Evolutionary conservation across 169 alveolate genomes (phyloP), one percentile per base, ranked within the genome.

Genomic region (Eimeria necatrix): DNA sequence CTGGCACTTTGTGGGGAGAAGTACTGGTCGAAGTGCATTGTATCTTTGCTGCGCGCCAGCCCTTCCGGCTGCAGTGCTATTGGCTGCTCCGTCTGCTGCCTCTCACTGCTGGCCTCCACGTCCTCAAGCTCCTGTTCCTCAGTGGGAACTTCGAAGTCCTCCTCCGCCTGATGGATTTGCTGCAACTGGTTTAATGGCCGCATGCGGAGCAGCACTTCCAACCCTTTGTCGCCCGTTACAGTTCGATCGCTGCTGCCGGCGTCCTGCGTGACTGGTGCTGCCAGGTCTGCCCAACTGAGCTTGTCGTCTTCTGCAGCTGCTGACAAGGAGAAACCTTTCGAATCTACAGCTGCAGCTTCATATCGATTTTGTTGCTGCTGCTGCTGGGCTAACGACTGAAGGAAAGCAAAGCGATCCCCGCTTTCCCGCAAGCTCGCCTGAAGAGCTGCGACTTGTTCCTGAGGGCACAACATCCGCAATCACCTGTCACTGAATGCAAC

Each of bases 1-100:
- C 59, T 48, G 53, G 16, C 60, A 53, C 85, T 74, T 9, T 74
- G 85, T 14, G 85, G 85, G 2, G 85, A 74, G 41, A 74, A 74
- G 61, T 74, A 74, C 20, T 74, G 59, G 26, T 74, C 85, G 41
- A 74, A 74, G 22, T 74, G 85, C 16, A 74, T 46, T 14, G 53
- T 74, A 51, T 46, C 85, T 74, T 16, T 74, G 85, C 26, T 74
- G 60, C 61, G 60, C 32, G 41, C 41, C 41, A 74, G 61, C 32
- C 85, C 85, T 41, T 74, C 59, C 59, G 85, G 85, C 85, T 74
- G 85, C 85, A 74, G 59, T 32, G 85, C 85, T 32, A 74, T 49
- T 32, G 85, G 85, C 26, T 74, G 85, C 49, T 10, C 85, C 20
- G 5, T 60, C 26, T 3, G 85, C 32, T 41, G 85, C 85, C 20